These are phyloP conservation scores for Coniosporium uncinatum DNA, from an alignment of 2,329 filamentous ascomycete species.

Conservation along the genomic window DNA sequence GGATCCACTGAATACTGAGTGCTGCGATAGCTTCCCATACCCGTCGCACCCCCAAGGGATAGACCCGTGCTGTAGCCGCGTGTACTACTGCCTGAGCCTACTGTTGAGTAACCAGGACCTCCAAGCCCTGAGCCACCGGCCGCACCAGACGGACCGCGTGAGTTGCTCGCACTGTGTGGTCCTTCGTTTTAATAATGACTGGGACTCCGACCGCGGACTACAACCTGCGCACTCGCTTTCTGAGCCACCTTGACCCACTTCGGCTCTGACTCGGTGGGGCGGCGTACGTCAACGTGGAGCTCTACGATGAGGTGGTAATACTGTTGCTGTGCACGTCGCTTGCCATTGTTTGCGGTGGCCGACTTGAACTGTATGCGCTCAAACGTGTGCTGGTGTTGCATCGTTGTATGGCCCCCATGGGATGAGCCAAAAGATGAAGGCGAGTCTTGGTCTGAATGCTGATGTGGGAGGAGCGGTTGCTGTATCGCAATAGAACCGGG, in stretches of 20 bases:
- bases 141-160: conserved; percentile 22
- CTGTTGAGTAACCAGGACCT: conserved; percentile 46
- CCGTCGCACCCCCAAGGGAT: conserved; percentile 18
- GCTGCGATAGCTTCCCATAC: conserved; percentile 17
- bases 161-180: conserved; percentile 28
- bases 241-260: conserved; percentile 67
- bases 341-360: conserved; percentile 91
- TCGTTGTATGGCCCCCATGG: neutral
- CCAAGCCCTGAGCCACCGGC: conserved; percentile 40
- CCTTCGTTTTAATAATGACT: conserved; percentile 74
- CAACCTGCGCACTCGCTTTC: conserved; percentile 73
- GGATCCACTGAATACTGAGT: conserved; percentile 28
- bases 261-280: conserved; percentile 32
- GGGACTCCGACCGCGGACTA: conserved; percentile 79
- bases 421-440: neutral
- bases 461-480: neutral
- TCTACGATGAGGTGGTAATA: conserved; percentile 91
- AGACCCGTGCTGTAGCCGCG: conserved; percentile 10
- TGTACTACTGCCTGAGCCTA: conserved; percentile 20
- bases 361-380: conserved; percentile 95
- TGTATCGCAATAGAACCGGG: neutral
- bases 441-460: neutral
- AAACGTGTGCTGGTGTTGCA: conserved; percentile 53
- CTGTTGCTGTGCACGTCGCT: conserved; percentile 83
- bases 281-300: conserved; percentile 64